A percentile compares a stretch with the other conserved stretches of the same genome.
Evolutionary conservation across 2,329 filamentous ascomycete genomes (phyloP).

Genomic region (Cryoendolithus antarcticus): DNA sequence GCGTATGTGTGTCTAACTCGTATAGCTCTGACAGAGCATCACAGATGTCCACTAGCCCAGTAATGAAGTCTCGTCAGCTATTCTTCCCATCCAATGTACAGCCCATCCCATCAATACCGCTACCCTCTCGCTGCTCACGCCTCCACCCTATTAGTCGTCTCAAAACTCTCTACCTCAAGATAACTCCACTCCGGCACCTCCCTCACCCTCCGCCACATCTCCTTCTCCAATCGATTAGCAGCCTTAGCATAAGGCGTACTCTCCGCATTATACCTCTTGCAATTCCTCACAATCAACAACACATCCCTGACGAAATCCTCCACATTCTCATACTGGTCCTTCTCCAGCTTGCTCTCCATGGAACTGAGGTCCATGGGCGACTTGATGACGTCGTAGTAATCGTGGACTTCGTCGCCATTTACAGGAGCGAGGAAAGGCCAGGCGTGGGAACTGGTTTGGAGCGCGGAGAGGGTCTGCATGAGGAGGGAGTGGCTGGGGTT

Average conservation of each 20-base stretch:
- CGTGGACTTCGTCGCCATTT: conserved; percentile 90
- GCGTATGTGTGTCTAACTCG: too few species aligned
- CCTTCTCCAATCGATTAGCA: conserved; percentile 84
- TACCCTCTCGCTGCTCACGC: background rate
- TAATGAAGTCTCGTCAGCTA: background rate
- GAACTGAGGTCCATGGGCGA: conserved; percentile 93
- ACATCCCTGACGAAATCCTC: conserved; percentile 90
- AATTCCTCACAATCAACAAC: conserved; percentile 85
- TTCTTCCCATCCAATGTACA: background rate
- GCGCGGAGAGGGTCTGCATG: conserved; percentile 80
- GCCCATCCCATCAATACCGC: background rate
- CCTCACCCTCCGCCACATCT: conserved; percentile 87
- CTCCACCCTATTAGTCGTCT: conserved; percentile 17
- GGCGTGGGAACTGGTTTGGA: conserved; percentile 83
- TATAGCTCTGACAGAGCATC: too few species aligned
- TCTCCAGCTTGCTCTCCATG: conserved; percentile 92
- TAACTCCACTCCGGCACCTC: conserved; percentile 76
- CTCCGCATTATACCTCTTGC: conserved; percentile 91
- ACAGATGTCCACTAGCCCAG: background rate
- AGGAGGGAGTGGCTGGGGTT: conserved; percentile 94
- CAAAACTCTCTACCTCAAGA: conserved; percentile 24
- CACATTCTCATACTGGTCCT: conserved; percentile 78
- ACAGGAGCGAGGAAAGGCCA: conserved; percentile 95
- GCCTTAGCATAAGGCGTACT: conserved; percentile 90
- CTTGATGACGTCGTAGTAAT: conserved; percentile 97